phyloP scores from a whole-genome alignment of 2,329 filamentous ascomycete genomes.

The Talaromyces sp. region DNA sequence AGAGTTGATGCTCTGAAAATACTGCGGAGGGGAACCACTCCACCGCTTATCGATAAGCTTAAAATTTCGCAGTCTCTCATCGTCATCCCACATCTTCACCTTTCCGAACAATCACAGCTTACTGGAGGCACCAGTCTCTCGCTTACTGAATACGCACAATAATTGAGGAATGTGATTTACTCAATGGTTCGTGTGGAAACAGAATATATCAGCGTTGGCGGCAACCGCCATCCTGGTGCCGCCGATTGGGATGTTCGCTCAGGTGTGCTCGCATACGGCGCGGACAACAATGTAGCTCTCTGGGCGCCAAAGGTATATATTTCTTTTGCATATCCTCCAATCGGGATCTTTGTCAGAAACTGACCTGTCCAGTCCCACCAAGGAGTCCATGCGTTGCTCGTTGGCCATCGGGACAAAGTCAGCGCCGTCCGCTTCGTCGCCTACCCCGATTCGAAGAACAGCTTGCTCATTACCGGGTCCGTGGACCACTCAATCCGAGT shows the following conservation, averaged over 20 bases:
- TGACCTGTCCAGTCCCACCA: slow-evolving; percentile 28
- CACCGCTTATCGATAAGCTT: slow-evolving; percentile 41
- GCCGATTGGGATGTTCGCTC: slow-evolving; percentile 77
- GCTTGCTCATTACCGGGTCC: slow-evolving; percentile 71
- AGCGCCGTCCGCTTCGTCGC: slow-evolving; percentile 80
- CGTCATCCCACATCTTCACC: slow-evolving; percentile 1
- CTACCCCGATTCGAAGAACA: slow-evolving; percentile 43
- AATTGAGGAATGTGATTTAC: slow-evolving; percentile 17
- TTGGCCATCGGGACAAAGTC: slow-evolving; percentile 74
- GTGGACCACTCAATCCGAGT: slow-evolving; percentile 74
- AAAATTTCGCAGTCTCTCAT: slow-evolving; percentile 18
- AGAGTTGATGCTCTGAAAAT: slow-evolving; percentile 2
- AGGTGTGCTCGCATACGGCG: slow-evolving; percentile 79
- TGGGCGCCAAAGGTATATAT: slow-evolving; percentile 75
- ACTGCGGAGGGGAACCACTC: slow-evolving; percentile 9
- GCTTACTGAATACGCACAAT: background rate
- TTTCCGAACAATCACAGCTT: background rate
- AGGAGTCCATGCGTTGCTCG: slow-evolving; percentile 66
- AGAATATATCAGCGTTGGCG: slow-evolving; percentile 70
- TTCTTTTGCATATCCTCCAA: background rate
- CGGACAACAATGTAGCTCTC: slow-evolving; percentile 81
- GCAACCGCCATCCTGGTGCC: slow-evolving; percentile 83
- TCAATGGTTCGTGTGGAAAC: slow-evolving; percentile 39
- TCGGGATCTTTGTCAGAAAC: background rate
- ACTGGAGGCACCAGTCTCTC: slow-evolving; percentile 12